Base-by-base conservation (phyloP, 129 eudicot species). In the Arctium minus region DNA sequence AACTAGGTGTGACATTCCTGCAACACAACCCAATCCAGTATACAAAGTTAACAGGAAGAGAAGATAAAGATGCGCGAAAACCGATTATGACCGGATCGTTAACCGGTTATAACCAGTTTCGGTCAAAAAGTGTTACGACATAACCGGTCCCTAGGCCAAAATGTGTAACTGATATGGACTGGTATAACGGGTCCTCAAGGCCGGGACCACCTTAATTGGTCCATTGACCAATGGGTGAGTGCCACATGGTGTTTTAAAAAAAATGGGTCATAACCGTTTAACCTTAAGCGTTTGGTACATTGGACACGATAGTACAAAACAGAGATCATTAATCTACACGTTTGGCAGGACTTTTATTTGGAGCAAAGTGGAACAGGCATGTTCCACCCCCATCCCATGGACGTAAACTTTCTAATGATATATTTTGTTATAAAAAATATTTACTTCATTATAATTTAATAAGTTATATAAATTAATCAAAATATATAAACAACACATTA, bases 1-100 rank as follows among this genome's bases (percentile, higher is more conserved):
- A 84, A 40, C 71, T 17, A 71, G 38, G 82, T 36, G 82, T 36
- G 38, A 22, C 75, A 13, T 73, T 78, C 73, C 83, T 84, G 83
- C 22, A 72, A 79, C 70, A 70, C 62, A 77, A 76, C 72, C 30
- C 65, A 70, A 56, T 44, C 72, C 36, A 11, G 60, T 9, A 38
- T 53, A 30, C n/a, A 6, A 29, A 4, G 75, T 72, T 44, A 72
- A 72, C 6, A 60, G 37, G 13, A 17, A 27, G 22, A 32, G n/a
- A 22, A 82, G 56, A 46, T 46, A 10, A 3, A 46, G 17, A 46
- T 46, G 56, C 3, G 17, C 15, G 2, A 10, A 46, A 46, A 10
- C 56, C 17, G 17, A 17, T 10, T 46, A 46, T 10, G 40, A 37
- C 5, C 40, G 40, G 40, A 1, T 37, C 40, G 5, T 37, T 37